A percentile compares a stretch with the other conserved stretches of the same genome.
Evolutionary conservation across 768 basidiomycete species (phyloP).

Genomic region (Atractiella rhizophila): DNA sequence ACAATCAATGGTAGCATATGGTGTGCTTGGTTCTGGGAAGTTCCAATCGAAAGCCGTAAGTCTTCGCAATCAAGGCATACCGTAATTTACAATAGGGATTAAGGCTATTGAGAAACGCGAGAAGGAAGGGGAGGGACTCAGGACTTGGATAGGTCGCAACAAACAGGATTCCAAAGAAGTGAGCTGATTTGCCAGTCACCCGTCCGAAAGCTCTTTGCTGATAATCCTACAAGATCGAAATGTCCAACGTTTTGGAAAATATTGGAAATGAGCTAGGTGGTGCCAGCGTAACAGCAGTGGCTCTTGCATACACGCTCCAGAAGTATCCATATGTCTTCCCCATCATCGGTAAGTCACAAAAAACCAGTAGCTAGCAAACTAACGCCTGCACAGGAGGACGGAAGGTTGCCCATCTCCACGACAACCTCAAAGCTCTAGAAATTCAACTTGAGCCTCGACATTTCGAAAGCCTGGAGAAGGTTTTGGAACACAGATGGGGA

Average conservation of each 20-base stretch:
- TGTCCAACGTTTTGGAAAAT: constrained; percentile 1
- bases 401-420: constrained; percentile 10
- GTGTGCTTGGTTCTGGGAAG: constrained; percentile 2
- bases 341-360: not conserved
- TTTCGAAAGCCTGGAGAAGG: too few species aligned
- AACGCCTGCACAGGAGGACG: constrained; percentile 6
- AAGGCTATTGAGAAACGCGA: constrained; percentile 6
- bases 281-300: constrained; percentile 2
- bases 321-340: constrained; percentile 8
- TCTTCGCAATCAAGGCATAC: too few species aligned
- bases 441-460: too few species aligned
- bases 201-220: not conserved
- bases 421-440: constrained; percentile 8
- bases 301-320: constrained; percentile 3
- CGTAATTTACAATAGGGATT: too few species aligned
- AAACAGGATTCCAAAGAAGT: constrained; percentile 3
- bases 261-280: constrained; percentile 3
- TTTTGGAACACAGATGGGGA: too few species aligned
- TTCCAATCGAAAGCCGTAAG: constrained; percentile 5
- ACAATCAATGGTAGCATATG: constrained; percentile 1
- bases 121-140: constrained; percentile 3
- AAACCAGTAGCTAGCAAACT: not conserved
- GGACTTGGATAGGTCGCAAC: not conserved
- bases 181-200: not conserved
- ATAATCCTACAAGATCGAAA: not conserved